These are phyloP conservation scores for Suillus luteus DNA, from an alignment of 768 basidiomycete genomes.

Conservation along the genomic window DNA sequence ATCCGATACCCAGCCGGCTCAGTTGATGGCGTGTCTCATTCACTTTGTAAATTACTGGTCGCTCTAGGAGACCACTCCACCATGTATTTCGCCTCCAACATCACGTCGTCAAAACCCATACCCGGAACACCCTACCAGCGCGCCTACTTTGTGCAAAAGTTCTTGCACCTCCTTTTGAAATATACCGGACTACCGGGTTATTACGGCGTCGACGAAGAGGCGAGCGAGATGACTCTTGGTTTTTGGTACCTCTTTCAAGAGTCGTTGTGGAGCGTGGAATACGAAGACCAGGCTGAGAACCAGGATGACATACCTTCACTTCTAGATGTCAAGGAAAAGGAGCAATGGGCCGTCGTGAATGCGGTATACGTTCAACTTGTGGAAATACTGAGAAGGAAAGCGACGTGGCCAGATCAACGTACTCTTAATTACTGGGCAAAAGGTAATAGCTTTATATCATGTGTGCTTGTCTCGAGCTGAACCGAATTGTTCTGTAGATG, in stretches of 20 bases:
- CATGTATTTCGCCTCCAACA: conserved; percentile 68
- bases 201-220: conserved; percentile 83
- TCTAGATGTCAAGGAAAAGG: conserved; percentile 32
- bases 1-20: conserved; percentile 17
- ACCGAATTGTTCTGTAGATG: conserved; percentile 50
- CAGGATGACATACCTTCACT: conserved; percentile 21
- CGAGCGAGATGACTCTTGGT: conserved; percentile 82
- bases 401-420: conserved; percentile 61
- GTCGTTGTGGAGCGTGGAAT: conserved; percentile 72
- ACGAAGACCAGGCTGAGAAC: conserved; percentile 40
- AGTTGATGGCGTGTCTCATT: conserved; percentile 61
- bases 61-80: conserved; percentile 88
- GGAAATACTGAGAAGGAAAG: conserved; percentile 67
- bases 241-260: conserved; percentile 95
- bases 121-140: conserved; percentile 40
- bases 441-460: conserved; percentile 47
- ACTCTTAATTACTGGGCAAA: conserved; percentile 58
- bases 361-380: conserved; percentile 82
- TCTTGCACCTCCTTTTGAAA: conserved; percentile 68
- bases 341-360: conserved; percentile 59
- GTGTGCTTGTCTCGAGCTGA: background rate
- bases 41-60: conserved; percentile 77
- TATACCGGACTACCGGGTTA: conserved; percentile 77
- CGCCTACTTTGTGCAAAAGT: conserved; percentile 63
- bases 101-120: conserved; percentile 50